phyloP scores from a whole-genome alignment of 805 yeast genomes.

The Cyberlindnera petersonii region DNA sequence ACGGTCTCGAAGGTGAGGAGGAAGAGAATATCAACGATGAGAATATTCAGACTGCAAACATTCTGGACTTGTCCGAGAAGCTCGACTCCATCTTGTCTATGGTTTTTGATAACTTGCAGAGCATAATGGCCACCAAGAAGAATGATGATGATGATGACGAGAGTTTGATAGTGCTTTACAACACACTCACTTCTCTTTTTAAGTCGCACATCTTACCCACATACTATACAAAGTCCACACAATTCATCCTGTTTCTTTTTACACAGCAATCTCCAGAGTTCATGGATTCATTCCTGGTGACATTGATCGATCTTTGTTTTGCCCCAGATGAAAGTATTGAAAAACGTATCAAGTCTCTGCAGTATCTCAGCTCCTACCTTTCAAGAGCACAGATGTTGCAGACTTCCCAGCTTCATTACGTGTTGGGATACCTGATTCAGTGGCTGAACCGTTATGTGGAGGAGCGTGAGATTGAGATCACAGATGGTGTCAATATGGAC shows the following conservation, averaged over 20 bases:
- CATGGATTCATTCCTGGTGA: slow-evolving; percentile 78
- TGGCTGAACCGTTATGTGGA: slow-evolving; percentile 80
- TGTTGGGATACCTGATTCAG: slow-evolving; percentile 73
- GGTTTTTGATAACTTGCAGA: slow-evolving; percentile 46
- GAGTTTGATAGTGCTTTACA: slow-evolving; percentile 61
- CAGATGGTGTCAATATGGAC: slow-evolving; percentile 73
- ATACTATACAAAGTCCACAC: slow-evolving; percentile 84
- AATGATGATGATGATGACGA: slow-evolving; percentile 49
- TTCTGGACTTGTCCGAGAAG: slow-evolving; percentile 55
- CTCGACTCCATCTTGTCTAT: slow-evolving; percentile 65
- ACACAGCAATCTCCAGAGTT: slow-evolving; percentile 80
- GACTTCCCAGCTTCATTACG: slow-evolving; percentile 70
- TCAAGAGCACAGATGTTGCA: slow-evolving; percentile 79
- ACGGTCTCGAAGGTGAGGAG: slow-evolving; percentile 46
- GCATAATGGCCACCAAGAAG: slow-evolving; percentile 18
- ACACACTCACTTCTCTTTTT: slow-evolving; percentile 71
- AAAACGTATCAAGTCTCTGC: slow-evolving; percentile 82
- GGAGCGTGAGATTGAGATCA: slow-evolving; percentile 83
- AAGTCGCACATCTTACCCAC: slow-evolving; percentile 84
- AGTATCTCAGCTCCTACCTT: slow-evolving; percentile 83
- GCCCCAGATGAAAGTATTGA: slow-evolving; percentile 64
- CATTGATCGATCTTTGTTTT: slow-evolving; percentile 80
- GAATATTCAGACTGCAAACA: slow-evolving; percentile 34
- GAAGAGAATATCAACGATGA: slow-evolving; percentile 37
- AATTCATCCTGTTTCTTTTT: slow-evolving; percentile 74